Evolutionary conservation across 2,329 filamentous ascomycete genomes (phyloP).

Genomic region (Paraconiothyrium sp.): DNA sequence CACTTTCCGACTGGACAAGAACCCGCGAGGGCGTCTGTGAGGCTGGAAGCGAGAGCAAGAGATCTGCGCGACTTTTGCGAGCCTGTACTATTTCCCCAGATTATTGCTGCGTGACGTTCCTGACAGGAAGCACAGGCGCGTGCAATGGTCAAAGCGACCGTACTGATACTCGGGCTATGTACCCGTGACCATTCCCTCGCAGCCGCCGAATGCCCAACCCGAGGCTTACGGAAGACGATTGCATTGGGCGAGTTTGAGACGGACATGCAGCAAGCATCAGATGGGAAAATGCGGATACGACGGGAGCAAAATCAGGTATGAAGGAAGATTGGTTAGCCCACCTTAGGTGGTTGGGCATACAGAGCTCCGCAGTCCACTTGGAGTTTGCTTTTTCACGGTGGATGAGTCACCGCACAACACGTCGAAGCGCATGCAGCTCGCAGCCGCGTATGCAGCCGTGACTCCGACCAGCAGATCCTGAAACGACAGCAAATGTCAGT

Average conservation of each 20-base stretch:
- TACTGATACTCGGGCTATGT: conserved; percentile 19
- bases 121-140: conserved; percentile 5
- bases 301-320: conserved; percentile 20
- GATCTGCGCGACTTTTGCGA: conserved; percentile 39
- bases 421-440: conserved; percentile 42
- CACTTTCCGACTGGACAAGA: conserved; percentile 17
- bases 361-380: conserved; percentile 15
- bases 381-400: conserved; percentile 23
- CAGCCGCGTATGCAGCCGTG: conserved; percentile 25
- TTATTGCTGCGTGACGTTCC: conserved; percentile 19
- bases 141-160: conserved; percentile 17
- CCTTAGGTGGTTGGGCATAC: conserved; percentile 16
- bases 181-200: conserved; percentile 32
- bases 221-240: conserved; percentile 23
- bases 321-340: conserved; percentile 14
- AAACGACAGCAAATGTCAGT: conserved; percentile 38
- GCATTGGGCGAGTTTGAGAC: conserved; percentile 35
- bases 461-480: conserved; percentile 38
- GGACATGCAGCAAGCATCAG: conserved; percentile 26
- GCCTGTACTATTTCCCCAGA: conserved; percentile 21
- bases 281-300: conserved; percentile 13
- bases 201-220: conserved; percentile 20
- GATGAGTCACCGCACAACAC: conserved; percentile 48
- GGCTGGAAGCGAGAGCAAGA: conserved; percentile 13
- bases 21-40: conserved; percentile 19